Evolutionary conservation across 306 rosid genomes (phyloP), one percentile per base, ranked within the genome.

Genomic region (Luffa aegyptiaca): DNA sequence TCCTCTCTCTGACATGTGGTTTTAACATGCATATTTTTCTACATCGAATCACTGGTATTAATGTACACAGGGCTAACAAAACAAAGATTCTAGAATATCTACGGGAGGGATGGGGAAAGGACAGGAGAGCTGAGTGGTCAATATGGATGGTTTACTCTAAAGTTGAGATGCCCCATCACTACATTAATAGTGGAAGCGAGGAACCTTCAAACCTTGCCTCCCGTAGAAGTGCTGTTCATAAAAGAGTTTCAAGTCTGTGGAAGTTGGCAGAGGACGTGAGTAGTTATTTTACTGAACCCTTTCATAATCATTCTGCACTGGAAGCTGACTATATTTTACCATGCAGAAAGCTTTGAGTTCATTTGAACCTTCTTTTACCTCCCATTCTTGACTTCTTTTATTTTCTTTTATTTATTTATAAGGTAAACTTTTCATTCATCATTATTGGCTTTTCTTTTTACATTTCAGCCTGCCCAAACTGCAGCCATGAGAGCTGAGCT

Each of bases 101-200:
- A 86, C 84, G 78, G 63, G 92, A 92, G 78, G 80, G 80, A 13
- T 94, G 97, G 97, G 83, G 90, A 55, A 90, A 77, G 88, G 94
- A 94, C 75, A 88, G 98, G 74, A 88, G 88, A 87, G 87, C 93
- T 63, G 98, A 94, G 57, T 94, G 97, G 97, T 92, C 98, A 69
- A 94, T 92, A 86, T 94, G 98, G 98, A 92, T 92, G 97, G 89
- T 94, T 46, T 85, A 92, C 84, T 88, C 98, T 46, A 92, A 89
- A 85, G 95, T 88, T 81, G 98, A 94, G 86, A 92, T 94, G 98
- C 98, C 98, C 74, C 95, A 92, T 85, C 91, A 92, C 79, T 88
- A 86, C 80, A 82, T 91, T 80, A 92, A 83, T 81, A 84, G 88
- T 81, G 86, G 85, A 64, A 77, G 42, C 74, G 93, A 88, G 39